Base-by-base conservation (phyloP, 108 stramenopile species). In the Nannochloropsis gaditana region DNA sequence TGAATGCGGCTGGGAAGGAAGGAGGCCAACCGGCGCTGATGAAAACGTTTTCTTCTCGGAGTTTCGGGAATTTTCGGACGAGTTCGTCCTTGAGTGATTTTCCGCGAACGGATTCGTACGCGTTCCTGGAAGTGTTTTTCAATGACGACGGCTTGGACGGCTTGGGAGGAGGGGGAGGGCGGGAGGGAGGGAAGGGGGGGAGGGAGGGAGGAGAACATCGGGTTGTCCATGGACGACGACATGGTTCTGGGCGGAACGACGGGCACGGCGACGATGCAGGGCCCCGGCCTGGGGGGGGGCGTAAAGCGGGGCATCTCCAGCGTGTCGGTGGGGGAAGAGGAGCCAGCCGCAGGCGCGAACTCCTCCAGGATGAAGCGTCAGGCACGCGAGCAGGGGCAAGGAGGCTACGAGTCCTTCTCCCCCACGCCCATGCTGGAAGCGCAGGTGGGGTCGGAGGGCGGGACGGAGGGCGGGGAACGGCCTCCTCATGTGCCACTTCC, bases 101-200 rank as follows among this genome's bases (percentile, higher is more conserved):
- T 0, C 59, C 59, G 15, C 90, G 92, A 11, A 89, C 83, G 45
- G 95, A 96, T 85, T 95, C 94, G 9, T 96, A 93, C 86, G 95
- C 95, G n/a, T 96, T 96, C 88, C 90, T 96, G 85, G 95, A 96
- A 87, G 93, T 96, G 9, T 95, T 96, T 90, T 96, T 96, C 86
- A 94, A 95, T 44, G 93, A 95, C 9, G 11, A 59, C n/a, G 21
- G 82, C 21, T 87, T 87, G 82, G 90, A 89, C 31, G 42, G 80
- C 42, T 89, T 86, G 41, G 47, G 82, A 45, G 83, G 84, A 15
- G 44, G 82, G 21, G 42, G 79, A 10, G 47, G 47, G 47, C 10
- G 47, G 10, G 47, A 50, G 44, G 93, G 43, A 94, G 93, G 87
- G 83, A 93, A 89, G 93, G 93, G 45, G 91, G 94, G 19, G 94